Evolutionary conservation across 495 filamentous ascomycete species (phyloP).

Genomic region (Umbilicaria muhlenbergii): DNA sequence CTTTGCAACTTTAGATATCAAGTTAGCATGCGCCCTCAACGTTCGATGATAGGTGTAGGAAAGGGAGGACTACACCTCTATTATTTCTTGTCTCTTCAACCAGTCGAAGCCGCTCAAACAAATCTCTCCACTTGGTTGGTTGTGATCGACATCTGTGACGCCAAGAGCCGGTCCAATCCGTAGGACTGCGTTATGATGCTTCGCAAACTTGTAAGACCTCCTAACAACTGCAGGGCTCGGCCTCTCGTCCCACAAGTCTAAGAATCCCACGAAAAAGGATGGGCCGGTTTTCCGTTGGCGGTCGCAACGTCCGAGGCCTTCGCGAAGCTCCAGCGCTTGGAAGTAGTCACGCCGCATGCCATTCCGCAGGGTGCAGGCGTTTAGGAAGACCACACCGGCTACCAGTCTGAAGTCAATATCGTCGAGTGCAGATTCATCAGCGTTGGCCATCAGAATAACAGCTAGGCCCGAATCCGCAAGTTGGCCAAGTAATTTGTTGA

Average conservation of each 20-base stretch:
- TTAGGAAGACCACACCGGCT: slow-evolving; percentile 30
- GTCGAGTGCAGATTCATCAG: no score
- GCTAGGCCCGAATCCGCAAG: no score
- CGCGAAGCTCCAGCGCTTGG: slow-evolving; percentile 20
- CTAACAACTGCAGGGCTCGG: slow-evolving; percentile 35
- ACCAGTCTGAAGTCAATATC: no score
- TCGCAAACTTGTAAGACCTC: slow-evolving; percentile 37
- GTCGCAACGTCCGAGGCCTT: no score
- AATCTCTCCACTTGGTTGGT: background rate
- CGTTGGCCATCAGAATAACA: no score
- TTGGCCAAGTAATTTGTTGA: no score
- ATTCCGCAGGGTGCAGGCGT: slow-evolving; percentile 30
- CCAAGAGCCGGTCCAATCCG: slow-evolving; percentile 33
- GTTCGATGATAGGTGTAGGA: no score
- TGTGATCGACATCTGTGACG: slow-evolving; percentile 21
- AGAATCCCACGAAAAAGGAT: slow-evolving; percentile 37
- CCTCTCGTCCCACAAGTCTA: slow-evolving; percentile 27
- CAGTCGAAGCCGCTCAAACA: no score
- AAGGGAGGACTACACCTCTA: no score
- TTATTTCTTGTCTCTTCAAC: no score
- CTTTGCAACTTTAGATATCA: no score
- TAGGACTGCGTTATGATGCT: slow-evolving; percentile 36
- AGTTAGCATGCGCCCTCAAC: no score
- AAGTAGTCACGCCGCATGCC: slow-evolving; percentile 37
- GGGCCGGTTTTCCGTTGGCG: slow-evolving; percentile 21